Percentiles rank a stretch among this genome's conserved stretches.
phyloP scores from a whole-genome alignment of 2,329 filamentous ascomycete species.

The Aspergillus flavus region DNA sequence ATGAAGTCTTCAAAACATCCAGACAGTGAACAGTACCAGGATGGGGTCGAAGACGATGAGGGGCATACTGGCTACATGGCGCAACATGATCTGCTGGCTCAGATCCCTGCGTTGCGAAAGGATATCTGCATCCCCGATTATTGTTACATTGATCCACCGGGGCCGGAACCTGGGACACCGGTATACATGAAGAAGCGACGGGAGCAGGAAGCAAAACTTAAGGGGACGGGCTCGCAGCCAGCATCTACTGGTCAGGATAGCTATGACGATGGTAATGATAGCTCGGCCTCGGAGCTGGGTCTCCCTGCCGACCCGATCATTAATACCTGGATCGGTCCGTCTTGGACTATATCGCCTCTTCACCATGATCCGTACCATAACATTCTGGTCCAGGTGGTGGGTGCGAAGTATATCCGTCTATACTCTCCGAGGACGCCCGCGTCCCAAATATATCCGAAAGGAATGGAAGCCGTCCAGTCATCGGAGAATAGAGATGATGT shows the following conservation, averaged over 20 bases:
- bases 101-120: slow-evolving; percentile 73
- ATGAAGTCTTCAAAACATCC: background rate
- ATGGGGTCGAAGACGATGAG: slow-evolving; percentile 18
- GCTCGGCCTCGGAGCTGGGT: slow-evolving; percentile 12
- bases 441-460: slow-evolving; percentile 43
- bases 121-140: slow-evolving; percentile 84
- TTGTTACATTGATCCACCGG: slow-evolving; percentile 72
- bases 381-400: slow-evolving; percentile 84
- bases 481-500: slow-evolving; percentile 4
- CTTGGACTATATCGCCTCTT: slow-evolving; percentile 84
- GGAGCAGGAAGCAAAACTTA: slow-evolving; percentile 22
- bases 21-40: background rate
- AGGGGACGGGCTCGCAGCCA: background rate
- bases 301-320: slow-evolving; percentile 61
- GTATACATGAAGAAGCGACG: slow-evolving; percentile 43
- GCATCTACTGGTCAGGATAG: background rate
- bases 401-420: slow-evolving; percentile 86
- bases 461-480: slow-evolving; percentile 36
- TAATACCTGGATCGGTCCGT: slow-evolving; percentile 92
- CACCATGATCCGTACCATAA: slow-evolving; percentile 97
- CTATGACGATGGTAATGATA: slow-evolving; percentile 9
- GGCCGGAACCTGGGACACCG: slow-evolving; percentile 52
- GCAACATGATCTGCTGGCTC: slow-evolving; percentile 83
- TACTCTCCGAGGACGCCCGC: slow-evolving; percentile 69
- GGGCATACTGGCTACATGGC: slow-evolving; percentile 74